Base-by-base conservation (phyloP, 2,329 filamentous ascomycete genomes). In the Diplodia corticola region DNA sequence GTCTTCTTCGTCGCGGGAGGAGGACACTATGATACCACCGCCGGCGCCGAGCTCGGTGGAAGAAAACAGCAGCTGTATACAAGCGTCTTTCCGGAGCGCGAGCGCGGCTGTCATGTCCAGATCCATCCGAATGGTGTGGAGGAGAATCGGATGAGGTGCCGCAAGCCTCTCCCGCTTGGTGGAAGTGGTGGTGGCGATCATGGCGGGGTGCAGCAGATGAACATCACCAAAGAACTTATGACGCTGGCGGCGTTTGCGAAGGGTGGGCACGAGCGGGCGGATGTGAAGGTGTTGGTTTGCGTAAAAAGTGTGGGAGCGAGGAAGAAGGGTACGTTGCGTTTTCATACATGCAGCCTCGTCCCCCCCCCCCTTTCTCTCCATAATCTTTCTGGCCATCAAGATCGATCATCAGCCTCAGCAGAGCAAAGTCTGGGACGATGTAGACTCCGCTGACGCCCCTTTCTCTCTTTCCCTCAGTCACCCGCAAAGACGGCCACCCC, bases 81-180 rank as follows among this genome's bases (percentile, higher is more conserved):
- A 0, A 84, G 82, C n/a, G 80, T 89, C 33, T 87, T 87, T 63
- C 86, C 86, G 0, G 84, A 86, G 48, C 80, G 84, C 7, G 81
- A 86, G 64, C 80, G 80, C 6, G 80, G 80, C 49, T 86, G 83
- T 50, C 82, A 86, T 67, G 73, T 88, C 12, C 82, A 87, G 76
- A 83, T 61, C 75, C 80, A 40, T 74, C 79, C 17, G 73, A 69
- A 9, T 10, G 6, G n/a, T 75, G 81, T 65, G 82, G 80, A 70
- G 83, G 80, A 40, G 74, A 70, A 30, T 85, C 85, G 13, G 76
- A 85, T 22, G 79, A 79, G 5, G 80, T 80, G 63, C 72, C 73
- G 33, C 72, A 76, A 46, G 72, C 40, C 57, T 0, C 28, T 61
- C n/a, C n/a, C n/a, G n/a, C n/a, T n/a, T n/a, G n/a, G n/a, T 3